A percentile compares a stretch with the other conserved stretches of the same genome.
Conservation (phyloP, 1,139 yeast species). For the Yamadazyma aaseri region DNA sequence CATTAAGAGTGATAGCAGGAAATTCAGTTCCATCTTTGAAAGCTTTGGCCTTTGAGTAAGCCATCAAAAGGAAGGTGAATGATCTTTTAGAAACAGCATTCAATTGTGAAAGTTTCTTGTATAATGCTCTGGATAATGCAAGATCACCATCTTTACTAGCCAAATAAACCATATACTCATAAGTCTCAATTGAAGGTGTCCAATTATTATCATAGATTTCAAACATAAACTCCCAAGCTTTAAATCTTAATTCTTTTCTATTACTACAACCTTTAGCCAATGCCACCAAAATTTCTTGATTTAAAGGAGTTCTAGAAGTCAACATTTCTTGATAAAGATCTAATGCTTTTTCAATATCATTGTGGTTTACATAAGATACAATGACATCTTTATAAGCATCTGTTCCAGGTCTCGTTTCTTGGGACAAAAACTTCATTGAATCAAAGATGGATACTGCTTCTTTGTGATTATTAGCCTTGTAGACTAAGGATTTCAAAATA, state of each 20-base stretch:
- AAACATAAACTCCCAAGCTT: constrained; percentile 79
- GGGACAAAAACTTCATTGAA: constrained; percentile 77
- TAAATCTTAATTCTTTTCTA: constrained; percentile 42
- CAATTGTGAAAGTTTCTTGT: constrained; percentile 50
- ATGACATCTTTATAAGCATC: constrained; percentile 71
- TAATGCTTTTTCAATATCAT: constrained; percentile 68
- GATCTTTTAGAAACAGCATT: constrained; percentile 40
- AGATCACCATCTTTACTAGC: constrained; percentile 81
- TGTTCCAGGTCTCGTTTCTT: constrained; percentile 62
- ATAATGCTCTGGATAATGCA: constrained; percentile 69
- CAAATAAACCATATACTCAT: constrained; percentile 69
- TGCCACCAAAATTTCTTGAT: constrained; percentile 54
- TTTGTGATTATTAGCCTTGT: constrained; percentile 48
- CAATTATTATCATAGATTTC: constrained; percentile 57
- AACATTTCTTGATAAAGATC: constrained; percentile 77
- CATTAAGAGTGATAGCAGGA: constrained; percentile 43
- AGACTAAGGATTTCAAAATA: constrained; percentile 65
- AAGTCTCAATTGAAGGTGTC: constrained; percentile 50
- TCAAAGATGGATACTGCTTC: constrained; percentile 77
- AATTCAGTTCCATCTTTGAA: constrained; percentile 16
- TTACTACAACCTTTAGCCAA: constrained; percentile 75
- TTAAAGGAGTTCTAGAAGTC: constrained; percentile 23
- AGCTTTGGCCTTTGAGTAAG: constrained; percentile 46
- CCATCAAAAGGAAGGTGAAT: constrained; percentile 53
- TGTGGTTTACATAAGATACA: constrained; percentile 58